Conservation (phyloP, 2,329 filamentous ascomycete genomes). For the Bipolaris cookei region DNA sequence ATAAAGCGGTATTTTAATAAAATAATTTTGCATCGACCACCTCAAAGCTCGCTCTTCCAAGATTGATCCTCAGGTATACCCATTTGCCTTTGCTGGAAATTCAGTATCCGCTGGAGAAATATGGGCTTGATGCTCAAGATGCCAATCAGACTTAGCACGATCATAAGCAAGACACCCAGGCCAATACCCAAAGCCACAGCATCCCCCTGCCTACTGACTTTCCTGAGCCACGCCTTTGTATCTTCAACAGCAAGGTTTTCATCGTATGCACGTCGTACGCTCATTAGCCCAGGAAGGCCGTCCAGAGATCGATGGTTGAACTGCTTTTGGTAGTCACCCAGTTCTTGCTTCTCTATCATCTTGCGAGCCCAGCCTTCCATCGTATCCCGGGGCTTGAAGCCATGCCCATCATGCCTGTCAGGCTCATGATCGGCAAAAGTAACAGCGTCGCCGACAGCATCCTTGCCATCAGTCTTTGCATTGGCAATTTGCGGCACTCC, state of each 20-base stretch:
- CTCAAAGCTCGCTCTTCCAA: conserved; percentile 17
- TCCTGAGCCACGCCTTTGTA: conserved; percentile 34
- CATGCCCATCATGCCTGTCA: conserved; percentile 18
- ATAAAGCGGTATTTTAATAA: too few relatives aligned
- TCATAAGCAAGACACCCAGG: conserved; percentile 30
- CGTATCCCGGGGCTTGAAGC: conserved; percentile 56
- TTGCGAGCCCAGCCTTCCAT: conserved; percentile 60
- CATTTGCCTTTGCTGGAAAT: conserved; percentile 35
- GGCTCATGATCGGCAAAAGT: conserved; percentile 30
- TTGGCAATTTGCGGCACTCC: conserved; percentile 63
- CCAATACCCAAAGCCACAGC: conserved; percentile 27
- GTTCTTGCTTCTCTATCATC: conserved; percentile 56
- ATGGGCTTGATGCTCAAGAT: conserved; percentile 25
- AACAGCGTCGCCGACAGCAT: conserved; percentile 23
- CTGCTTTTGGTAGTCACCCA: conserved; percentile 63
- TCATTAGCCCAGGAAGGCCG: conserved; percentile 35
- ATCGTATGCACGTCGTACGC: conserved; percentile 56
- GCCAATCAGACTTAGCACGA: conserved; percentile 25
- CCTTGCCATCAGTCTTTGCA: conserved; percentile 4
- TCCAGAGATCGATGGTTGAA: conserved; percentile 56
- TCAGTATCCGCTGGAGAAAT: conserved; percentile 30
- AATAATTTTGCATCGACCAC: neutral
- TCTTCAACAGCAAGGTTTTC: conserved; percentile 58
- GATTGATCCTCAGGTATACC: conserved; percentile 21
- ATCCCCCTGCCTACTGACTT: conserved; percentile 35